These are phyloP conservation scores for Mycena venus DNA, from an alignment of 768 basidiomycete genomes.

Conservation along the genomic window DNA sequence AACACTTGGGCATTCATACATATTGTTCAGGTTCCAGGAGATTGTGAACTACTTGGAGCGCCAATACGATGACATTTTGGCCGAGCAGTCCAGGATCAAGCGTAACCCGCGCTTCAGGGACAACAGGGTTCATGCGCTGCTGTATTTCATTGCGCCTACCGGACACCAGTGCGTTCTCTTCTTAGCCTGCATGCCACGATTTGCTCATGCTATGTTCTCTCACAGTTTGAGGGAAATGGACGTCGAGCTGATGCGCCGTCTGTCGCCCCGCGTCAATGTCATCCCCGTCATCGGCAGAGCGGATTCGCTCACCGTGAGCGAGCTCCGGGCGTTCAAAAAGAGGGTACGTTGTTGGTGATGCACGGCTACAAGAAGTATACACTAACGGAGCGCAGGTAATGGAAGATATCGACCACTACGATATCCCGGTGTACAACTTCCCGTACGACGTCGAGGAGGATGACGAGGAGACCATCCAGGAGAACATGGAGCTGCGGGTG, in stretches of 20 bases:
- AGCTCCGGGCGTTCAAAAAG: constrained; percentile 89
- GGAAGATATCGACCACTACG: constrained; percentile 93
- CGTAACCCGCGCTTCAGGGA: constrained; percentile 94
- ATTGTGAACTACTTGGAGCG: constrained; percentile 90
- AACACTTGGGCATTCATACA: constrained; percentile 4
- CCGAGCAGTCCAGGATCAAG: constrained; percentile 90
- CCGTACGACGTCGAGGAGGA: constrained; percentile 95
- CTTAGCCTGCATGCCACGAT: neutral
- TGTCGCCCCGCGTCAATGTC: constrained; percentile 93
- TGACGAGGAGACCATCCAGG: constrained; percentile 91
- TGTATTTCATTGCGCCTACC: constrained; percentile 93
- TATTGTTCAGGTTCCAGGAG: constrained; percentile 79
- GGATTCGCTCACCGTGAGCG: constrained; percentile 86
- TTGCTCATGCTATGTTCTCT: constrained; percentile 1
- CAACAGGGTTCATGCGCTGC: constrained; percentile 87
- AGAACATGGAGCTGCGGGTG: constrained; percentile 90
- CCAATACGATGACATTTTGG: constrained; percentile 93
- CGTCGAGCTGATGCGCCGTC: constrained; percentile 91
- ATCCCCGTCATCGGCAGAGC: constrained; percentile 93
- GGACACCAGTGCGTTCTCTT: constrained; percentile 78
- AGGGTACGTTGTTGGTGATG: constrained; percentile 58
- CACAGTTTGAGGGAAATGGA: constrained; percentile 88
- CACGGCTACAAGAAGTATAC: neutral
- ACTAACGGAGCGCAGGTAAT: constrained; percentile 68
- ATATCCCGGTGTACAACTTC: constrained; percentile 94